Base-by-base conservation (phyloP, 345 rosid genomes). In the Toxicodendron radicans region DNA sequence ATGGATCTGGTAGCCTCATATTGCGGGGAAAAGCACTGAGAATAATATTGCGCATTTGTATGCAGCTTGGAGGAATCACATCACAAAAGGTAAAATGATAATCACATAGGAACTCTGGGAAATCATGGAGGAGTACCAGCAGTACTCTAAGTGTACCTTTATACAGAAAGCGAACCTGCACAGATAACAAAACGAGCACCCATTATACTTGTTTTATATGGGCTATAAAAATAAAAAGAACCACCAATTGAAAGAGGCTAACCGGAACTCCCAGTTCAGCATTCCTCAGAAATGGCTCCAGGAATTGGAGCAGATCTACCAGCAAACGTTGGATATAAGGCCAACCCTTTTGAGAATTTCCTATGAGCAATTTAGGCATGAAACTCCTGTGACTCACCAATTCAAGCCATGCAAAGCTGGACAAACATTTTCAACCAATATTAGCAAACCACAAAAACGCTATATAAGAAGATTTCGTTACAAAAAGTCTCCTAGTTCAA, bases 1-100 rank as follows among this genome's bases (percentile, higher is more conserved):
- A 91, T 65, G 99, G 98, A 84, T 95, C 99, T 0, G 98, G 98
- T 59, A 95, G 90, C 91, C 97, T 91, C 99, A 93, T 93, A 84
- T 88, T 93, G 72, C 87, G 89, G 1, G 99, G 99, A 77, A 93
- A 95, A 45, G 97, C 97, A 80, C 98, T 91, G 52, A 95, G 96
- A 72, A 95, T 88, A 61, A 95, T 92, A 78, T 95, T 93, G 38
- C 99, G 95, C 97, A 95, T 91, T 80, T 95, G 99, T 77, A 95
- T 90, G 89, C 98, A 95, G 83, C 97, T 95, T 59, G 98, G 92
- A 76, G 99, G 99, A 79, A 95, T 93, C 84, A 95, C 96, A 81
- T 95, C 97, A 82, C 98, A 95, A 79, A 93, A 95, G 41, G 93
- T 89, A 82, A 95, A 91, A 87, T 95, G 98, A 86, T 88, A 95